phyloP scores from a whole-genome alignment of 345 rosid species.

The Gossypium thurberi region DNA sequence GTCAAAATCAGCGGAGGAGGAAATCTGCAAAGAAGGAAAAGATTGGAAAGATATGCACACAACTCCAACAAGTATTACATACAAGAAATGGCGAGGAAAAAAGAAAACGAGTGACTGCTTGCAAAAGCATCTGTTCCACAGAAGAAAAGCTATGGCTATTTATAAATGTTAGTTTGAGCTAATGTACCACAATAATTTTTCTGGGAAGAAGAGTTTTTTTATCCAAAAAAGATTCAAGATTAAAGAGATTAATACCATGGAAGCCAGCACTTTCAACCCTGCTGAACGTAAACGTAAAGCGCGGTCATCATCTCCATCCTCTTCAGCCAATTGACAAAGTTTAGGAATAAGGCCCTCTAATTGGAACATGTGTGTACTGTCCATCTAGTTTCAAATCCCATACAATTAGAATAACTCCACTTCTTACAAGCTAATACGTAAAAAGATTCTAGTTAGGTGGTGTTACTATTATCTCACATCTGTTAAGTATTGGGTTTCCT shows the following conservation, averaged over 20 bases:
- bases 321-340: constrained; percentile 85
- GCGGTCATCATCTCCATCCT: constrained; percentile 65
- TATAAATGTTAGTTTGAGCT: neutral
- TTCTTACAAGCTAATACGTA: neutral
- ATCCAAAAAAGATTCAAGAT: neutral
- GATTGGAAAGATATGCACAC: neutral
- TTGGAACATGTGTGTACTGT: constrained; percentile 73
- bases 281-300: constrained; percentile 58
- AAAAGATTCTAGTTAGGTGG: neutral
- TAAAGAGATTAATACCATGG: constrained; percentile 48
- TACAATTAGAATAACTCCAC: constrained; percentile 19
- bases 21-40: neutral
- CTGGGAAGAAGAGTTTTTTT: neutral
- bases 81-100: neutral
- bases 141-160: neutral
- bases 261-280: constrained; percentile 73
- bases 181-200: neutral
- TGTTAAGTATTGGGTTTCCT: neutral
- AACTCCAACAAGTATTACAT: neutral
- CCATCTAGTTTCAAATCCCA: constrained; percentile 38
- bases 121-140: neutral
- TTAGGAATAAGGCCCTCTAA: constrained; percentile 86
- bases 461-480: neutral
- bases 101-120: neutral
- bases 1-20: neutral